Percentiles rank a stretch among this genome's conserved stretches.
Conservation (phyloP, 2,329 filamentous ascomycete genomes). For the Scedosporium dehoogii region DNA sequence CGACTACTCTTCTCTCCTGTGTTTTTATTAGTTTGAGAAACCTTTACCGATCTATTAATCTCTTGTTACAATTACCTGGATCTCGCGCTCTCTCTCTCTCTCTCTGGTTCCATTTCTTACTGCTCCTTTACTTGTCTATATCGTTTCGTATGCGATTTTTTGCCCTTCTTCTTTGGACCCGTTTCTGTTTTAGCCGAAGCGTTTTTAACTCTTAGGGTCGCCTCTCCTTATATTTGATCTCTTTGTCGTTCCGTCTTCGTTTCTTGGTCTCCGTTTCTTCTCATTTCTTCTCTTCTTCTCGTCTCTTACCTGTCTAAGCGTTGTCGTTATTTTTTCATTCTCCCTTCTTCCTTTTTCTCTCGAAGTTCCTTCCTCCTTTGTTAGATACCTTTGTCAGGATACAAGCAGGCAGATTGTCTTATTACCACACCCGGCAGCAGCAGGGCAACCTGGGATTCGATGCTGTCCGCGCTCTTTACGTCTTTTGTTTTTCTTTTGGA, state of each 20-base stretch:
- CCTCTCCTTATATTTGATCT: slow-evolving; percentile 16
- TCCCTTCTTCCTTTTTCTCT: slow-evolving; percentile 26
- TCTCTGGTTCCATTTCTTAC: not conserved
- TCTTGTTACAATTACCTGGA: not conserved
- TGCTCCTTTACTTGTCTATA: not conserved
- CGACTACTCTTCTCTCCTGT: slow-evolving; percentile 10
- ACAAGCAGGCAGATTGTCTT: slow-evolving; percentile 10
- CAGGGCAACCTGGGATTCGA: not conserved
- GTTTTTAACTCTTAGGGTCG: slow-evolving; percentile 13
- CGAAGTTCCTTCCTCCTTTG: slow-evolving; percentile 20
- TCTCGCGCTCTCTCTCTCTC: slow-evolving; percentile 6
- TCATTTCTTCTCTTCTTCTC: slow-evolving; percentile 10
- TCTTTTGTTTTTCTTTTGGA: slow-evolving; percentile 12
- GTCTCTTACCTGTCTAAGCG: slow-evolving; percentile 13
- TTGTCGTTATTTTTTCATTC: slow-evolving; percentile 25
- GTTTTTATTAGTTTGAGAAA: slow-evolving; percentile 2
- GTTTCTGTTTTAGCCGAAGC: slow-evolving; percentile 11
- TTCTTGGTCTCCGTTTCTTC: slow-evolving; percentile 7
- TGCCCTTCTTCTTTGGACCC: slow-evolving; percentile 12
- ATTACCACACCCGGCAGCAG: not conserved
- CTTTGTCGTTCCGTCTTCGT: slow-evolving; percentile 21
- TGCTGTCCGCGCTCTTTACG: not conserved
- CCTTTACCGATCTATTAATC: not conserved
- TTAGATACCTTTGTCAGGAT: slow-evolving; percentile 26
- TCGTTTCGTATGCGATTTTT: slow-evolving; percentile 3